These are phyloP conservation scores for Athelia sp. DNA, from an alignment of 1,284 basidiomycete genomes.

Conservation along the genomic window DNA sequence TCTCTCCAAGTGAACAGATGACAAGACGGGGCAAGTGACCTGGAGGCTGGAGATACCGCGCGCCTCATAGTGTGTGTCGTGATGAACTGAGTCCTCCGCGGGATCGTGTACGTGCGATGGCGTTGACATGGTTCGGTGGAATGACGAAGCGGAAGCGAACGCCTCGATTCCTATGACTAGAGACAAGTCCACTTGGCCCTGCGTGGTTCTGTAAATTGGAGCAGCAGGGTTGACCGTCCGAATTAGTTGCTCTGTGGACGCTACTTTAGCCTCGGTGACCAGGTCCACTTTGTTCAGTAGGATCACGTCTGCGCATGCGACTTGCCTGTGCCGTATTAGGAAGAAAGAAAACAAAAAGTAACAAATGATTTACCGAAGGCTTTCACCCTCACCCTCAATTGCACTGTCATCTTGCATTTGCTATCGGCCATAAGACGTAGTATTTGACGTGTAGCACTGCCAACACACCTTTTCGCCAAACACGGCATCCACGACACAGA, in stretches of 20 bases:
- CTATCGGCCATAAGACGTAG: conserved; percentile 1
- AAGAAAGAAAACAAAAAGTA: not conserved
- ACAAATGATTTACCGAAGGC: not conserved
- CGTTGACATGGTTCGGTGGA: conserved; percentile 6
- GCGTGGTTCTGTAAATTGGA: conserved; percentile 65
- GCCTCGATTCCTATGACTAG: conserved; percentile 78
- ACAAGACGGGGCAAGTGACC: conserved; percentile 58
- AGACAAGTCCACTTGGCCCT: conserved; percentile 65
- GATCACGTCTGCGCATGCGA: conserved; percentile 86
- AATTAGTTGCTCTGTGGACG: conserved; percentile 53
- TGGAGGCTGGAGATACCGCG: conserved; percentile 72
- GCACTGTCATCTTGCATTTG: conserved; percentile 1
- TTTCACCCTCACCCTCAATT: conserved; percentile 1
- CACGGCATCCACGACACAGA: conserved; percentile 87
- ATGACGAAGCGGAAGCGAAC: conserved; percentile 43
- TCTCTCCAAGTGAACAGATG: conserved; percentile 33
- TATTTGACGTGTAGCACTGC: not conserved
- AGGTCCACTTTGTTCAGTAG: conserved; percentile 87
- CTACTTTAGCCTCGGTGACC: conserved; percentile 36
- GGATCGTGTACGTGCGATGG: conserved; percentile 16
- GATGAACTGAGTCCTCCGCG: conserved; percentile 16
- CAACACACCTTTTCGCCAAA: conserved; percentile 69
- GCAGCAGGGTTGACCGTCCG: conserved; percentile 75
- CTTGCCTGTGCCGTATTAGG: conserved; percentile 55
- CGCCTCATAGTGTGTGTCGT: conserved; percentile 55